Base-by-base conservation (phyloP, 352 stramenopile genomes). In the Phytophthora pisi region DNA sequence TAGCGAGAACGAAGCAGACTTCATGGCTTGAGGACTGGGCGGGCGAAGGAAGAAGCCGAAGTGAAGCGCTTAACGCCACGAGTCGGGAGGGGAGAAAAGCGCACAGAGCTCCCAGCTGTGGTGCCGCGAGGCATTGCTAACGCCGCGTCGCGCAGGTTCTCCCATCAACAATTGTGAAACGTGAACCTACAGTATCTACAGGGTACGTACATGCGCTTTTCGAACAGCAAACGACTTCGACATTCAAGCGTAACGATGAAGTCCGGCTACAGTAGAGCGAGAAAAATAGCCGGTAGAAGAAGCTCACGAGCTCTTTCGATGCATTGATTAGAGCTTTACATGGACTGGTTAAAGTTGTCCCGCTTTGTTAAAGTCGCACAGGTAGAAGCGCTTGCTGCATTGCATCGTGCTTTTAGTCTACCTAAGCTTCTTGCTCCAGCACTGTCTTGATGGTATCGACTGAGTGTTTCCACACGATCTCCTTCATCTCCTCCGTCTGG, bases 71-170 rank as follows among this genome's bases (percentile, higher is more conserved):
- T 30, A 23, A 20, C 7, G 40, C 40, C 40, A 46, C 40, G 40
- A 46, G 40, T 46, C 40, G 34, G 20, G 4, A 26, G 20, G 34
- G 64, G 63, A 70, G 57, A 62, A 70, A 64, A 65, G 7, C 24
- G 53, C 23, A 56, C 28, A 11, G 16, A 46, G 38, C 1, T 23
- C 42, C 64, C 64, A 67, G 40, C 23, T 68, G 58, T 50, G 45
- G 58, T 68, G 65, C 65, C 26, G 45, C 10, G 16, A 61, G 6
- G 64, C 66, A 74, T 74, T 70, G 61, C 66, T 58, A 57, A 69
- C 60, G 46, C 46, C n/a, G 26, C 18, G 50, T 50, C 50, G 28
- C 15, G 13, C 60, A 13, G 63, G 51, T 43, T 68, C 50, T 67
- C 15, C 26, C 50, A 61, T 26, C 63, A 61, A 42, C 40, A 40